Percentiles rank a stretch among this genome's conserved stretches.
These are phyloP conservation scores for Pseudotulostoma volvatum DNA, from an alignment of 495 filamentous ascomycete species.

Conservation along the genomic window DNA sequence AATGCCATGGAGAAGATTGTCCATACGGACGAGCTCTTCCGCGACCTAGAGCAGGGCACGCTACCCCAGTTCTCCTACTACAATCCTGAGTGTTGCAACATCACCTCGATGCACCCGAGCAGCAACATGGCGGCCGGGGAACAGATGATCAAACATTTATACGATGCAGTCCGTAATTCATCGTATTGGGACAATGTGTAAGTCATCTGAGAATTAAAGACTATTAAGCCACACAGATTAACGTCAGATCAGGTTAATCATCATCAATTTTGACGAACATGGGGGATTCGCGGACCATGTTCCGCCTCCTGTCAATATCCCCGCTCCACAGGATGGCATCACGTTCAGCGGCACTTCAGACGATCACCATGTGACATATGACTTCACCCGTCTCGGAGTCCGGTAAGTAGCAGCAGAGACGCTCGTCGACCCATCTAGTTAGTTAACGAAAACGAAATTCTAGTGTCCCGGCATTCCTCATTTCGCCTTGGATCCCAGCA, in stretches of 20 bases:
- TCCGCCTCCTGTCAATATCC: constrained; percentile 23
- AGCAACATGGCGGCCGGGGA: constrained; percentile 28
- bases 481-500: constrained; percentile 26
- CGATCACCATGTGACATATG: constrained; percentile 22
- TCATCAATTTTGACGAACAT: constrained; percentile 34
- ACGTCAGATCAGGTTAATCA: constrained; percentile 20
- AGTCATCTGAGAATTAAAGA: too few species aligned
- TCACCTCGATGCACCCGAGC: constrained; percentile 30
- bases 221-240: constrained; percentile 7
- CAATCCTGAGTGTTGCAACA: constrained; percentile 32
- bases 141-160: constrained; percentile 31
- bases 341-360: constrained; percentile 22
- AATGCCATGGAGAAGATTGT: constrained; percentile 23
- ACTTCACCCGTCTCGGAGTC: constrained; percentile 30
- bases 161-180: constrained; percentile 28
- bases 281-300: constrained; percentile 34
- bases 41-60: constrained; percentile 26
- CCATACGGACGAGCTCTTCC: constrained; percentile 27
- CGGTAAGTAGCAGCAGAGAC: constrained; percentile 20
- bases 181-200: constrained; percentile 29
- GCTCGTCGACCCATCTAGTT: too few species aligned
- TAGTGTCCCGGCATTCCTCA: constrained; percentile 28
- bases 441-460: too few species aligned
- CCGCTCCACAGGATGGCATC: constrained; percentile 20
- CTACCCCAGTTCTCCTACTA: constrained; percentile 30